Conservation (phyloP, 257 asterid genomes). For the Solanum peruvianum region DNA sequence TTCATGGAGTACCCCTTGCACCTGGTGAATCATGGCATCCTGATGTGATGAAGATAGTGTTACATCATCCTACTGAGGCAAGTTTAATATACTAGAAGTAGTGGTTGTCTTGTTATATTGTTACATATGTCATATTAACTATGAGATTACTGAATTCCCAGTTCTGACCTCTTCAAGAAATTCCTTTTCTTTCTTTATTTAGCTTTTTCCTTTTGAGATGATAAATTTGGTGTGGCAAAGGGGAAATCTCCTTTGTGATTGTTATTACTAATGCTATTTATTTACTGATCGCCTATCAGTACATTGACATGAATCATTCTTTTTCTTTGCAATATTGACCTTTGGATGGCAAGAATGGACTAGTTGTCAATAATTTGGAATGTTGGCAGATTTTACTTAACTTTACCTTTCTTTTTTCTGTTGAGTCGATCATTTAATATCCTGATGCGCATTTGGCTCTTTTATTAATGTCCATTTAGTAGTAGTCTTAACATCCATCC, state of each 20-base stretch:
- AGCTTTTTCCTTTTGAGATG: not conserved
- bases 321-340: not conserved
- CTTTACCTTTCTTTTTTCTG: not conserved
- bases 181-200: not conserved
- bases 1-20: constrained; percentile 45
- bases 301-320: not conserved
- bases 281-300: not conserved
- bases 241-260: not conserved
- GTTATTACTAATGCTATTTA: not conserved
- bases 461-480: not conserved
- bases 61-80: constrained; percentile 90
- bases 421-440: not conserved
- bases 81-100: not conserved
- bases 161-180: not conserved
- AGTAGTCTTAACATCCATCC: constrained; percentile 4
- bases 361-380: not conserved
- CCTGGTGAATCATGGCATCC: constrained; percentile 99
- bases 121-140: not conserved
- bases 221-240: not conserved
- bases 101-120: not conserved
- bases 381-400: not conserved
- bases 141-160: not conserved
- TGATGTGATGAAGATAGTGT: constrained; percentile 75
- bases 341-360: not conserved
- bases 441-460: not conserved